These are phyloP conservation scores for Parathielavia hyrcaniae DNA, from an alignment of 495 filamentous ascomycete species.

Conservation along the genomic window DNA sequence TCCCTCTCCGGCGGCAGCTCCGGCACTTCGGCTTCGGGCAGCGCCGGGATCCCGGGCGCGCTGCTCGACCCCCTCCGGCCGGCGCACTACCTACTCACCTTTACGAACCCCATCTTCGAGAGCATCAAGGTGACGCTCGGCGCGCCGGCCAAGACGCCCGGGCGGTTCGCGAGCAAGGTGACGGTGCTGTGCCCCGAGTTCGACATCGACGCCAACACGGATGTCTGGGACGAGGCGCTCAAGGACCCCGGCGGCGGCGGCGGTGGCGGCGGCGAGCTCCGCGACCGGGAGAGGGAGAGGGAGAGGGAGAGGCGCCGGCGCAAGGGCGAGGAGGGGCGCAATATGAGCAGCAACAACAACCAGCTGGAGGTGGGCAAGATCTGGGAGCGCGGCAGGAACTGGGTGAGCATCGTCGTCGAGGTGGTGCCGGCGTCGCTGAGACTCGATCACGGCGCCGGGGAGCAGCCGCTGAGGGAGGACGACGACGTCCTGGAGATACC, in stretches of 20 bases:
- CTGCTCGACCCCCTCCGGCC: constrained; percentile 61
- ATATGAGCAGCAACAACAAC: constrained; percentile 37
- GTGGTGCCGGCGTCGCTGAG: constrained; percentile 64
- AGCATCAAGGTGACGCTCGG: constrained; percentile 78
- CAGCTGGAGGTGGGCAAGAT: constrained; percentile 87
- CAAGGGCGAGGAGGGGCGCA: constrained; percentile 35
- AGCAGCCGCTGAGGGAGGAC: constrained; percentile 51
- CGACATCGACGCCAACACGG: constrained; percentile 88
- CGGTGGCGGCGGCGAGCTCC: background rate
- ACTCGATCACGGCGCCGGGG: background rate
- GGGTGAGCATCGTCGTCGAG: constrained; percentile 86
- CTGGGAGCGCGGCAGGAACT: constrained; percentile 92
- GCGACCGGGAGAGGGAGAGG: constrained; percentile 23
- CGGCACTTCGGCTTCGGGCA: constrained; percentile 6
- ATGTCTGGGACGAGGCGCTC: constrained; percentile 92
- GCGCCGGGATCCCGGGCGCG: constrained; percentile 8
- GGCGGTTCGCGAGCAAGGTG: constrained; percentile 67
- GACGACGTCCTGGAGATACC: constrained; percentile 94
- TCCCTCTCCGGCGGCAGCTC: constrained; percentile 36
- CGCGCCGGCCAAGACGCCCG: constrained; percentile 74
- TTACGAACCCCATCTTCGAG: constrained; percentile 93
- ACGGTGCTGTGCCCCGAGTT: constrained; percentile 94
- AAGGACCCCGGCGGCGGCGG: constrained; percentile 36
- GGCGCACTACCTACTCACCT: constrained; percentile 75
- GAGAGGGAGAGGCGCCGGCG: constrained; percentile 32